Percentiles rank a stretch among this genome's conserved stretches.
Evolutionary conservation across 768 basidiomycete species (phyloP).

Genomic region (Lactarius trivialis): DNA sequence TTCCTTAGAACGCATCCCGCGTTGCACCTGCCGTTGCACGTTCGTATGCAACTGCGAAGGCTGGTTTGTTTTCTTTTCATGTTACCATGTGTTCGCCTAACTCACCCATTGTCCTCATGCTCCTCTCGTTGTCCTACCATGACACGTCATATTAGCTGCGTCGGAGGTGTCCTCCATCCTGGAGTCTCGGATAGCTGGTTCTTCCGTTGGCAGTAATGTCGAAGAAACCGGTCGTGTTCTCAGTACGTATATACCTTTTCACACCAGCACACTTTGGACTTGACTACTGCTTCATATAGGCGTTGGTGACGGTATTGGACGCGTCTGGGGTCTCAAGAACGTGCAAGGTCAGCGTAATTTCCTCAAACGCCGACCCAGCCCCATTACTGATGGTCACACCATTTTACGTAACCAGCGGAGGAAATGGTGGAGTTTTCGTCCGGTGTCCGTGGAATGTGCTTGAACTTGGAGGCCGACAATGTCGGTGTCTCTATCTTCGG

Average conservation of each 20-base stretch:
- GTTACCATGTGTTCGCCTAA: constrained; percentile 6
- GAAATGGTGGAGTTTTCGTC: constrained; percentile 99
- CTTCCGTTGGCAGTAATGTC: constrained; percentile 85
- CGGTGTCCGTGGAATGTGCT: constrained; percentile 99
- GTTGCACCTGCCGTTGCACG: constrained; percentile 55
- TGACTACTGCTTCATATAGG: constrained; percentile 41
- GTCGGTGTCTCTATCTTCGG: constrained; percentile 99
- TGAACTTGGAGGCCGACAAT: constrained; percentile 99
- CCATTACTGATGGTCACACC: constrained; percentile 24
- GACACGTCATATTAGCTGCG: constrained; percentile 60
- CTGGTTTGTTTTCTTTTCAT: constrained; percentile 52
- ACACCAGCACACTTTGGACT: constrained; percentile 23
- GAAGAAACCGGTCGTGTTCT: constrained; percentile 99
- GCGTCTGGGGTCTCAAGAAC: constrained; percentile 98
- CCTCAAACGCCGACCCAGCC: constrained; percentile 23
- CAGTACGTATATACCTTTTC: constrained; percentile 51
- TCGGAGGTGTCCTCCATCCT: constrained; percentile 99
- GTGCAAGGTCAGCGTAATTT: constrained; percentile 68
- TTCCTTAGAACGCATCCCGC: constrained; percentile 34
- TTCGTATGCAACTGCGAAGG: constrained; percentile 96
- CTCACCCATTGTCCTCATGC: constrained; percentile 20
- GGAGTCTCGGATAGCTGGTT: constrained; percentile 95
- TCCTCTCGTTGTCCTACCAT: constrained; percentile 29
- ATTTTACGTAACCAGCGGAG: constrained; percentile 56
- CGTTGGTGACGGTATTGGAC: constrained; percentile 99